These are phyloP conservation scores for Colletotrichum sp. DNA, from an alignment of 2,329 filamentous ascomycete genomes.

Conservation along the genomic window DNA sequence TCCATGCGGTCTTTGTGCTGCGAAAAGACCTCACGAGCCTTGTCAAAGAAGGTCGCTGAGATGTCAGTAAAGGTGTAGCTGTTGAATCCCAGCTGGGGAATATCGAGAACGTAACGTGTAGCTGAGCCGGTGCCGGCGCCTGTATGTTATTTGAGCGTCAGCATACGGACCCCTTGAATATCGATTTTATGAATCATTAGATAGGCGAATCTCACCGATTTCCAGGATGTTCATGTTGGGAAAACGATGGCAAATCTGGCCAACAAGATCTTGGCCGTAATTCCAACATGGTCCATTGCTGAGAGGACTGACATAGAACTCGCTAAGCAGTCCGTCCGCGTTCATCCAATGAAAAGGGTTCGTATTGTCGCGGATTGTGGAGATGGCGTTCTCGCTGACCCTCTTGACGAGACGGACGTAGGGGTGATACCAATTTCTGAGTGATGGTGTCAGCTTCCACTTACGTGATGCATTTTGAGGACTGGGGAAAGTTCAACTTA, in stretches of 20 bases:
- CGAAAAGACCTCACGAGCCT: conserved; percentile 23
- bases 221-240: not conserved
- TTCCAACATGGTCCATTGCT: not conserved
- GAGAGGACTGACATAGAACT: conserved; percentile 3
- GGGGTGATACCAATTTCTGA: not conserved
- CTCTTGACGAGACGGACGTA: not conserved
- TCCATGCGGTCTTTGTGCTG: not conserved
- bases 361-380: not conserved
- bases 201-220: not conserved
- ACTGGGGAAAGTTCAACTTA: not conserved
- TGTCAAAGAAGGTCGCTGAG: conserved; percentile 25
- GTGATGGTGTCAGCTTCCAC: not conserved
- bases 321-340: not conserved
- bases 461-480: not conserved
- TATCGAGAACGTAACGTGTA: not conserved
- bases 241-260: not conserved
- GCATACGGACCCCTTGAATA: not conserved
- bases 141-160: not conserved
- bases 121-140: conserved; percentile 1
- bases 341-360: conserved; percentile 6
- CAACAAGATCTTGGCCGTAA: not conserved
- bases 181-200: not conserved
- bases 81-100: not conserved
- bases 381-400: not conserved
- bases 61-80: conserved; percentile 31